phyloP scores from a whole-genome alignment of 148 eudicot species.

The Chenopodium quinoa region DNA sequence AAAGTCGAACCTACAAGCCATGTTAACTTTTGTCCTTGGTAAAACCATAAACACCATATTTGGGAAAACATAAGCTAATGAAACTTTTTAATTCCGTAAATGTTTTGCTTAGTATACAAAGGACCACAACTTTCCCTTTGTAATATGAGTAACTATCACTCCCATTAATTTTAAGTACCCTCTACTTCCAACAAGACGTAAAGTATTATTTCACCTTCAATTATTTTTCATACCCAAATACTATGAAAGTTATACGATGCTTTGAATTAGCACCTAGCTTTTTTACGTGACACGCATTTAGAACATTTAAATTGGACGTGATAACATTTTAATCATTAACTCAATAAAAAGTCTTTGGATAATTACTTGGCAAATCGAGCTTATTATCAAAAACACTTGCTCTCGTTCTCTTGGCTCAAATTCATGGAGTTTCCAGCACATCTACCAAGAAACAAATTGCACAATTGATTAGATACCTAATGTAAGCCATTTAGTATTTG shows the following conservation, averaged over 20 bases:
- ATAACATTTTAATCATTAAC: too few species aligned
- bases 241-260: not conserved
- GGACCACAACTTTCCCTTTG: slow-evolving; percentile 1
- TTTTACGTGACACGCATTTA: too few species aligned
- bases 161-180: not conserved
- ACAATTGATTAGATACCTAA: too few species aligned
- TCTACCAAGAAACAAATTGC: too few species aligned
- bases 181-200: not conserved
- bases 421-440: too few species aligned
- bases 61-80: not conserved
- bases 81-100: not conserved
- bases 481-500: too few species aligned
- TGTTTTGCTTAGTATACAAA: slow-evolving; percentile 1
- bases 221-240: not conserved
- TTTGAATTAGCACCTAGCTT: not conserved
- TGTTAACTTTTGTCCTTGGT: slow-evolving; percentile 5
- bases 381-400: too few species aligned
- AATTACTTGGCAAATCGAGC: too few species aligned
- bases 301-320: too few species aligned
- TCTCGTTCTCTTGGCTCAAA: too few species aligned
- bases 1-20: not conserved
- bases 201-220: not conserved
- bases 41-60: not conserved
- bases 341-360: too few species aligned
- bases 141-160: not conserved